phyloP scores from a whole-genome alignment of 805 yeast genomes.

The Myxozyma monticola region DNA sequence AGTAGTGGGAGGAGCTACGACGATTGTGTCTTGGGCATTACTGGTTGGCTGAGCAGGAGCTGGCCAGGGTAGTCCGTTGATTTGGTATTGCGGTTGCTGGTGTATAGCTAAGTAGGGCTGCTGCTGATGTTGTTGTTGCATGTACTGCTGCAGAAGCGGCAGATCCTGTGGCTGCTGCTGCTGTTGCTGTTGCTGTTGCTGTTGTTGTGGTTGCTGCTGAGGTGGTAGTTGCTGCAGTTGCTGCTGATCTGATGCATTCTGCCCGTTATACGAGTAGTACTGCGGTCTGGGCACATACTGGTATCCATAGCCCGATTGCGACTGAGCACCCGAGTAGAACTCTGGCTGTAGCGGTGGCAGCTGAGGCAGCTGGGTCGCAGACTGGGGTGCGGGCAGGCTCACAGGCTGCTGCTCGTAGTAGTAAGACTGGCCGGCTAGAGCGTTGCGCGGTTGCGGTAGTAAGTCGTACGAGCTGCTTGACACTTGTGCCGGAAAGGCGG shows the following conservation, averaged over 20 bases:
- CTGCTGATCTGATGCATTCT: background rate
- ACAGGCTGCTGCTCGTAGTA: background rate
- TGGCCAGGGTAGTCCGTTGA: too few relatives aligned
- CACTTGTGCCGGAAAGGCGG: slow-evolving; percentile 10
- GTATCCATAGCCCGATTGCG: too few relatives aligned
- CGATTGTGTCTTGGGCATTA: too few relatives aligned
- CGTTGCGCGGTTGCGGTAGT: slow-evolving; percentile 8
- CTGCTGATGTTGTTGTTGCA: background rate
- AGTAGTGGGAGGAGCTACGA: too few relatives aligned
- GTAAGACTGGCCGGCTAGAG: background rate
- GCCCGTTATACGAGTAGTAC: too few relatives aligned
- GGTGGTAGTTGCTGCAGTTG: slow-evolving; percentile 7
- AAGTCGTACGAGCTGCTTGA: background rate
- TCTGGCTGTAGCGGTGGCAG: background rate
- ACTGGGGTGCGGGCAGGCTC: slow-evolving; percentile 1
- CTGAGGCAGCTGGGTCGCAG: too few relatives aligned
- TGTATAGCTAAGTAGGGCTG: too few relatives aligned
- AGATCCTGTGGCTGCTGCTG: slow-evolving; percentile 8
- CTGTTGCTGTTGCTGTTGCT: slow-evolving; percentile 6
- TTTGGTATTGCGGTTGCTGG: slow-evolving; percentile 10
- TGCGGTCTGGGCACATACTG: too few relatives aligned
- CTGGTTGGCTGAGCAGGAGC: too few relatives aligned
- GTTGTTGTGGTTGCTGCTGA: slow-evolving; percentile 6
- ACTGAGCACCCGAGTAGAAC: background rate
- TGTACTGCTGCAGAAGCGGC: background rate